These are phyloP conservation scores for Apodospora peruviana DNA, from an alignment of 495 filamentous ascomycete species.

Conservation along the genomic window DNA sequence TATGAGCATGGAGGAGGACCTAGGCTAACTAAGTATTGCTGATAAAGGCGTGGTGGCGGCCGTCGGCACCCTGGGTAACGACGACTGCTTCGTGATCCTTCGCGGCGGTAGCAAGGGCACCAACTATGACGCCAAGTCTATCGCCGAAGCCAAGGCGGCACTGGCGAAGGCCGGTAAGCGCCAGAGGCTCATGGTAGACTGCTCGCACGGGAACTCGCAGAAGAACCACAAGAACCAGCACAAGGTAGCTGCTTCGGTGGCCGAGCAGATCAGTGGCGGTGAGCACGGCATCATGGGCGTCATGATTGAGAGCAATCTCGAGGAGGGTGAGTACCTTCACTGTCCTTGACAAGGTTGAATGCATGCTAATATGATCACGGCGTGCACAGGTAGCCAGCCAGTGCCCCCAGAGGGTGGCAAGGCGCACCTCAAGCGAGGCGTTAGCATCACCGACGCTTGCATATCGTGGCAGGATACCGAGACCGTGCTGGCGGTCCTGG, in stretches of 20 bases:
- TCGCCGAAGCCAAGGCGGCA: not conserved
- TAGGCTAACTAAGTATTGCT: not conserved
- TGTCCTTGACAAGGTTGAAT: not conserved
- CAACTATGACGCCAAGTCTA: not conserved
- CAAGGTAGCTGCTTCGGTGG: not conserved
- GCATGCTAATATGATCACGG: not conserved
- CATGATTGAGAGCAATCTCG: not conserved
- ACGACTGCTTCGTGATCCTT: not conserved
- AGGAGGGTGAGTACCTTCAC: not conserved
- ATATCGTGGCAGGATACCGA: not conserved
- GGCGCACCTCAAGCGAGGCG: not conserved
- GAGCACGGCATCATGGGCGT: not conserved
- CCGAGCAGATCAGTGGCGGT: not conserved
- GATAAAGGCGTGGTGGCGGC: not conserved
- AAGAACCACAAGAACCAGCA: not conserved
- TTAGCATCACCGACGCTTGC: not conserved
- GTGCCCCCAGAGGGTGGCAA: not conserved
- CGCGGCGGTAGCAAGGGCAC: not conserved
- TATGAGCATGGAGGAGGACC: not conserved
- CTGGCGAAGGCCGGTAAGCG: not conserved
- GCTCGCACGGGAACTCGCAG: not conserved
- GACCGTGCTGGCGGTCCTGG: not conserved
- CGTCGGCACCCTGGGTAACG: not conserved
- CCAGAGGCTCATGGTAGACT: not conserved
- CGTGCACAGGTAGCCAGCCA: not conserved